Evolutionary conservation across 305 asterid genomes (phyloP).

Genomic region (Coffea humblotiana): DNA sequence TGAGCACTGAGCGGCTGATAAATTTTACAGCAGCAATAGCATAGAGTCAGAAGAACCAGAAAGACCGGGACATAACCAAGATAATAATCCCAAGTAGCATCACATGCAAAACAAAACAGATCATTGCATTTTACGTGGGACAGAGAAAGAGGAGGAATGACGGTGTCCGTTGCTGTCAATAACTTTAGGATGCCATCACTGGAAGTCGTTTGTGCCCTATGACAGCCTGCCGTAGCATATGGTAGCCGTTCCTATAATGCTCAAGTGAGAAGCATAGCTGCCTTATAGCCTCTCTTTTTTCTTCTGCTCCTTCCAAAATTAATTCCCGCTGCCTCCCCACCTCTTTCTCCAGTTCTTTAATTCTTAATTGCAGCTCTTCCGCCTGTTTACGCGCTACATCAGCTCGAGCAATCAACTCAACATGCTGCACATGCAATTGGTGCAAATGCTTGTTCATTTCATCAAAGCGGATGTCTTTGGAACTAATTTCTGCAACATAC

Average conservation of each 20-base stretch:
- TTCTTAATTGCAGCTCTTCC: constrained; percentile 44
- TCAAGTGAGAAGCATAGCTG: constrained; percentile 90
- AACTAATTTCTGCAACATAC: constrained; percentile 35
- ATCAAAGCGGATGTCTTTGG: constrained; percentile 46
- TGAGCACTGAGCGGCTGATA: neutral
- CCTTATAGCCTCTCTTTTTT: constrained; percentile 89
- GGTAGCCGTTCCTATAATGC: constrained; percentile 76
- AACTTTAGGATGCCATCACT: constrained; percentile 52
- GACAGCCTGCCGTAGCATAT: constrained; percentile 62
- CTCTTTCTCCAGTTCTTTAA: constrained; percentile 59
- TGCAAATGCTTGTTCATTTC: constrained; percentile 57
- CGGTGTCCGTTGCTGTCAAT: neutral
- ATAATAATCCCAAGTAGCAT: neutral
- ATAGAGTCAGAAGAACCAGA: constrained; percentile 15
- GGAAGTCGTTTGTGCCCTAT: constrained; percentile 45
- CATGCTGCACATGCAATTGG: constrained; percentile 61
- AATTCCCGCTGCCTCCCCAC: constrained; percentile 52
- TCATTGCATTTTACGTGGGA: neutral
- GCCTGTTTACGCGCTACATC: constrained; percentile 43
- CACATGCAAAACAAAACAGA: constrained; percentile 1
- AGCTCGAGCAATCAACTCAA: constrained; percentile 37
- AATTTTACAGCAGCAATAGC: constrained; percentile 13
- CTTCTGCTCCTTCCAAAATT: constrained; percentile 82
- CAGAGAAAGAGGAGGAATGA: neutral
- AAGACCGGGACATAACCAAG: constrained; percentile 3